phyloP scores from a whole-genome alignment of 345 rosid genomes.

The Acer campestre region DNA sequence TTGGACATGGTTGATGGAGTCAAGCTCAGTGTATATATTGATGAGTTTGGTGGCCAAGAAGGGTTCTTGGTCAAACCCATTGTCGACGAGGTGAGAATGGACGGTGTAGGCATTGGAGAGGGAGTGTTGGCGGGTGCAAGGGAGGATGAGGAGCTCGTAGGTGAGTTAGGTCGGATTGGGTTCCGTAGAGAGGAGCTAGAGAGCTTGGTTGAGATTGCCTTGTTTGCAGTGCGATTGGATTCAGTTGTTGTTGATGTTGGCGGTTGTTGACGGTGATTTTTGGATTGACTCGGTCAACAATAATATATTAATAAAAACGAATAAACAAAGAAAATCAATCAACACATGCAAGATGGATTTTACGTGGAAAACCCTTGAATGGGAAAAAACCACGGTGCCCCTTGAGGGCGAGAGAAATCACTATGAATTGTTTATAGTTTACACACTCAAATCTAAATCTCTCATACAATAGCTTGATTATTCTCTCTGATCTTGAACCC shows the following conservation, averaged over 20 bases:
- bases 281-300: too few relatives aligned
- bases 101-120: constrained; percentile 58
- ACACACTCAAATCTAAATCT: too few relatives aligned
- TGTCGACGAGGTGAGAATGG: constrained; percentile 61
- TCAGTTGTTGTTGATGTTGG: constrained; percentile 41
- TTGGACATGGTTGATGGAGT: constrained; percentile 58
- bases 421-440: too few relatives aligned
- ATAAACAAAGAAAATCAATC: too few relatives aligned
- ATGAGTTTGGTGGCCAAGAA: constrained; percentile 94
- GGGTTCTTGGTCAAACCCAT: constrained; percentile 88
- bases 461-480: too few relatives aligned
- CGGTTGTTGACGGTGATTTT: too few relatives aligned
- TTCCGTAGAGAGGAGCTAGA: constrained; percentile 55
- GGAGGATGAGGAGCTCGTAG: constrained; percentile 74
- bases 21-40: constrained; percentile 57
- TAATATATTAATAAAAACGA: too few relatives aligned
- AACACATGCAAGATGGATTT: too few relatives aligned
- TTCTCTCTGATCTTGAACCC: too few relatives aligned
- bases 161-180: constrained; percentile 74
- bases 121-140: constrained; percentile 61
- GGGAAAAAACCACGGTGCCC: too few relatives aligned
- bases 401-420: too few relatives aligned
- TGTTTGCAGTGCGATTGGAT: constrained; percentile 70
- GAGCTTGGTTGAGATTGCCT: constrained; percentile 78
- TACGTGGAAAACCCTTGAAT: too few relatives aligned